A percentile compares a stretch with the other conserved stretches of the same genome.
Conservation (phyloP, 192 early-diverging fungal genomes). For the Dissophora globulifera region DNA sequence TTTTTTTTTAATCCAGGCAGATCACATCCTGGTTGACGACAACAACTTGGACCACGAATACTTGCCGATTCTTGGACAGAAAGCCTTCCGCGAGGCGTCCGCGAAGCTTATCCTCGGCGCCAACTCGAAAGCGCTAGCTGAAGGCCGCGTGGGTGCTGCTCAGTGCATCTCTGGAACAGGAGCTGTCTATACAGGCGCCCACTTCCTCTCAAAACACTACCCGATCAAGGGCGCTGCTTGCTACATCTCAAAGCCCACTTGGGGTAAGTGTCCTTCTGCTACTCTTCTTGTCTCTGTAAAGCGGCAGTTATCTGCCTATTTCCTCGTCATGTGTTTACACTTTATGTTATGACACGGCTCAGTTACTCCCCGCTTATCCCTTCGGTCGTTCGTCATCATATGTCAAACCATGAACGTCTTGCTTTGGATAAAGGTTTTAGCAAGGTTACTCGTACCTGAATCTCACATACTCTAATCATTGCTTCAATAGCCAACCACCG, state of each 20-base stretch:
- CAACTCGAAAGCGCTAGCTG: conserved; percentile 74
- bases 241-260: conserved; percentile 95
- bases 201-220: conserved; percentile 83
- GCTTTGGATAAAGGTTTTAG: neutral
- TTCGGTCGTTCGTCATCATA: neutral
- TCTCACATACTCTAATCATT: neutral
- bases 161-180: conserved; percentile 98
- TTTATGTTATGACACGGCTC: neutral
- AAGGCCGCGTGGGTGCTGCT: conserved; percentile 74
- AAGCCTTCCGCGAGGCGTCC: conserved; percentile 80
- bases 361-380: no score
- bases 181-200: conserved; percentile 86
- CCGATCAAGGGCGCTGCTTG: conserved; percentile 66
- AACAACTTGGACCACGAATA: conserved; percentile 91
- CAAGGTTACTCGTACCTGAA: neutral
- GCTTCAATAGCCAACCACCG: conserved; percentile 63
- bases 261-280: conserved; percentile 69
- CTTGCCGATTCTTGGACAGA: conserved; percentile 85
- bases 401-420: no score
- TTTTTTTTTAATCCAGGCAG: no score
- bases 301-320: neutral
- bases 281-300: conserved; percentile 1
- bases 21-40: conserved; percentile 76
- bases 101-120: conserved; percentile 84
- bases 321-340: neutral